phyloP scores from a whole-genome alignment of 179 eudicot genomes.

The Spergularia azorica region DNA sequence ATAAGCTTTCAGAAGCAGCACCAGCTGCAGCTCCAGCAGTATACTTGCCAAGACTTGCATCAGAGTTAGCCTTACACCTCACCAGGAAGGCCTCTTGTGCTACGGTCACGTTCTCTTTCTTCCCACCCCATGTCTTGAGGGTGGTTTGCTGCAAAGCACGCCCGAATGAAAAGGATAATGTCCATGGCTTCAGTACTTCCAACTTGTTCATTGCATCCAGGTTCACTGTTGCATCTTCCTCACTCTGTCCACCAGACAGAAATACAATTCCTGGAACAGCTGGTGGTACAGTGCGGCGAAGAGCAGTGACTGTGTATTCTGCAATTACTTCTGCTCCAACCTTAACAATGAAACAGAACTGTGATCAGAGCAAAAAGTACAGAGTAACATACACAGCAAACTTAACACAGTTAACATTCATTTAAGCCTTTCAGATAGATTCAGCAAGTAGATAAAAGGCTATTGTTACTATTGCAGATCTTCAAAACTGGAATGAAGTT shows the following conservation, averaged over 20 bases:
- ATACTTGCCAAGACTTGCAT: conserved; percentile 75
- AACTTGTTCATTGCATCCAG: conserved; percentile 80
- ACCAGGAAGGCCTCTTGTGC: conserved; percentile 67
- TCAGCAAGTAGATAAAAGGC: too few species aligned
- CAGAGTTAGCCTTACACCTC: conserved; percentile 82
- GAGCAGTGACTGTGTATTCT: conserved; percentile 71
- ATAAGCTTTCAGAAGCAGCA: conserved; percentile 69
- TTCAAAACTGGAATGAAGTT: too few species aligned
- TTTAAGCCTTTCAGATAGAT: too few species aligned
- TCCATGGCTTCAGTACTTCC: conserved; percentile 73
- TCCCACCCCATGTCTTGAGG: conserved; percentile 82
- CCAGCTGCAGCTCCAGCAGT: conserved; percentile 37
- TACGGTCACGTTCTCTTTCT: conserved; percentile 64
- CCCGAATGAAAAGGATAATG: conserved; percentile 82
- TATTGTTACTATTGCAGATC: too few species aligned
- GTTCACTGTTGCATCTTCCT: conserved; percentile 75
- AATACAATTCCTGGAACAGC: conserved; percentile 93
- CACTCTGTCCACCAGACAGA: conserved; percentile 87
- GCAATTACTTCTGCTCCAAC: conserved; percentile 79
- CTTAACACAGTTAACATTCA: too few species aligned
- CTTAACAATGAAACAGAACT: conserved; percentile 33
- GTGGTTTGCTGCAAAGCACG: conserved; percentile 89
- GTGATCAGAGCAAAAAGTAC: not conserved
- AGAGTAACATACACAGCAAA: not conserved
- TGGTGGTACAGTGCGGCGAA: conserved; percentile 78